Percentiles rank a stretch among this genome's conserved stretches.
Evolutionary conservation across 1,284 basidiomycete genomes (phyloP).

Genomic region (Athelia sp.): DNA sequence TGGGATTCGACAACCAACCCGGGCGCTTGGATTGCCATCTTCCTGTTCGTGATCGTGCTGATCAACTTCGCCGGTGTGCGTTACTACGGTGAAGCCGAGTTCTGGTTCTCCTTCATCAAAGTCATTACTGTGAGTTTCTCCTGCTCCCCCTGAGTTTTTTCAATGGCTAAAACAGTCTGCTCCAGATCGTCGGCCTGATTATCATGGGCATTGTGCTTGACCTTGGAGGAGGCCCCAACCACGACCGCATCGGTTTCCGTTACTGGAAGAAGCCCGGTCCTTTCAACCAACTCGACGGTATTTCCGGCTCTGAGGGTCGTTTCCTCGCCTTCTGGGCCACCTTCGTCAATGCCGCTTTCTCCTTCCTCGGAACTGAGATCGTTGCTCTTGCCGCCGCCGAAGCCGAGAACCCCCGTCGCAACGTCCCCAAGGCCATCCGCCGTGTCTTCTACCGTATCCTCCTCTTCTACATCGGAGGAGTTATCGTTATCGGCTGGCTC

Average conservation of each 20-base stretch:
- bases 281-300: slow-evolving; percentile 39
- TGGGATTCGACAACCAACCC: slow-evolving; percentile 42
- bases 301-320: slow-evolving; percentile 41
- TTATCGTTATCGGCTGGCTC: slow-evolving; percentile 57
- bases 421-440: slow-evolving; percentile 56
- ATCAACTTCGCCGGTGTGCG: slow-evolving; percentile 63
- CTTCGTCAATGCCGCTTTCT: slow-evolving; percentile 62
- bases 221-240: slow-evolving; percentile 52
- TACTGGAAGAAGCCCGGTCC: slow-evolving; percentile 54
- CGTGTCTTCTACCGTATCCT: slow-evolving; percentile 68
- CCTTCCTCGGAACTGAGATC: slow-evolving; percentile 73
- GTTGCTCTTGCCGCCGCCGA: slow-evolving; percentile 72
- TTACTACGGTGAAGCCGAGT: slow-evolving; percentile 53
- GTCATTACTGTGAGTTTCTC: slow-evolving; percentile 41
- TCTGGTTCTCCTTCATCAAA: slow-evolving; percentile 59
- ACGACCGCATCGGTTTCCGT: slow-evolving; percentile 46
- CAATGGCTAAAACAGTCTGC: no score
- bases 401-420: slow-evolving; percentile 46
- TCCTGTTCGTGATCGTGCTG: slow-evolving; percentile 53
- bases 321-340: slow-evolving; percentile 53
- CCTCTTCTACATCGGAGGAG: slow-evolving; percentile 53
- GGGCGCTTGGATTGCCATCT: slow-evolving; percentile 56
- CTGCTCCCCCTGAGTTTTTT: no score
- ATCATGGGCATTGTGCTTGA: slow-evolving; percentile 55
- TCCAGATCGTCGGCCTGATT: slow-evolving; percentile 44